phyloP scores from a whole-genome alignment of 2,329 filamentous ascomycete species.

The Trematosphaeria pertusa region DNA sequence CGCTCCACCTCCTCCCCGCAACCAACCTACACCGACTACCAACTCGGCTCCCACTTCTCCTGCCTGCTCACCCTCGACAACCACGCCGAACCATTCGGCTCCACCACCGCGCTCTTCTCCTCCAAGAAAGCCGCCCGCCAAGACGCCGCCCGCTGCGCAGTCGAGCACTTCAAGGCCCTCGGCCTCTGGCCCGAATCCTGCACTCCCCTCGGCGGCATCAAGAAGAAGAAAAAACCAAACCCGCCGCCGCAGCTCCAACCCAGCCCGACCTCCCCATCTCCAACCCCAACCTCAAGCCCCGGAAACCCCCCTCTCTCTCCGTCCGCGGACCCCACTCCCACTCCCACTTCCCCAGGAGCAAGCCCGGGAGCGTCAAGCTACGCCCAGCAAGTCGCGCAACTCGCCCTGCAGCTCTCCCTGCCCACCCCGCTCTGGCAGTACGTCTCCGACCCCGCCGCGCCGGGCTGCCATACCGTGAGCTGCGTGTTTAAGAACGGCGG shows the following conservation, averaged over 20 bases:
- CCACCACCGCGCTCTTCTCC: constrained; percentile 35
- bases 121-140: constrained; percentile 52
- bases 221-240: constrained; percentile 31
- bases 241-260: neutral
- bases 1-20: constrained; percentile 27
- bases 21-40: constrained; percentile 48
- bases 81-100: constrained; percentile 44
- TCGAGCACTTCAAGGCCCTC: constrained; percentile 49
- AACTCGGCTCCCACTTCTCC: constrained; percentile 38
- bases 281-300: neutral
- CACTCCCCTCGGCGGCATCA: constrained; percentile 34
- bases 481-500: constrained; percentile 43
- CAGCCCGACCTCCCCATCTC: neutral
- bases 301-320: neutral
- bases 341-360: neutral
- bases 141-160: constrained; percentile 50
- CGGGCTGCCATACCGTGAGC: constrained; percentile 43
- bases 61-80: constrained; percentile 38
- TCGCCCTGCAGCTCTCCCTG: constrained; percentile 30
- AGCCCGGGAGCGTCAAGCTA: constrained; percentile 10
- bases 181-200: constrained; percentile 38
- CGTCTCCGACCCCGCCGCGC: constrained; percentile 10
- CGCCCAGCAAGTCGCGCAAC: constrained; percentile 25
- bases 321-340: neutral
- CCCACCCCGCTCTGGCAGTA: constrained; percentile 29